Evolutionary conservation across 2,329 filamentous ascomycete species (phyloP), one percentile per base, ranked within the genome.

Genomic region (Canariomyces notabilis): DNA sequence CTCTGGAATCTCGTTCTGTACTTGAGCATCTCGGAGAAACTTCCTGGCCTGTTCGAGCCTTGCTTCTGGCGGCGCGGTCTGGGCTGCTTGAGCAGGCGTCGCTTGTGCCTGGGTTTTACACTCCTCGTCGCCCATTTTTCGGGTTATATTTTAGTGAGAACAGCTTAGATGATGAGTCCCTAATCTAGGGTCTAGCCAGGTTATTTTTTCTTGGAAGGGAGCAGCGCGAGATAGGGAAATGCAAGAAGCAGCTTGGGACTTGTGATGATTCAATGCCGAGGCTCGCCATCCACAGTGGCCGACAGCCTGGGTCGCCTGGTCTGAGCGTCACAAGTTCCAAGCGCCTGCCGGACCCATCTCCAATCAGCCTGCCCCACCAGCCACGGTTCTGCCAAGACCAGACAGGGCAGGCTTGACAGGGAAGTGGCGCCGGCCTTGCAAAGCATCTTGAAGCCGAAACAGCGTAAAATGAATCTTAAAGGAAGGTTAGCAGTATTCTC

Each of bases 21-120:
- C 86, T 16, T 75, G 73, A 6, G 86, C 80, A 50, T 94, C 84
- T 41, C 86, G 72, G 4, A 96, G 75, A 61, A 95, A 96, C 43
- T 74, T 78, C 35, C 77, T 75, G 21, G 89, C 89, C 60, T 89
- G 80, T 14, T 88, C 80, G 29, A 87, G 34, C 5, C 43, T 52
- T 44, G 21, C 59, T 62, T 35, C 50, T 14, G 42, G 21, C 16
- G 48, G 41, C 42, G 33, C 29, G 22, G 26, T 8, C 26, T 29
- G 26, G 4, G 26, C 26, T 20, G 40, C 20, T 36, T 53, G 40
- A 8, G 48, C 32, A 37, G 52, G 49, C 41, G 52, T 55, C 12
- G 50, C 39, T 19, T 50, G 42, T 34, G 56, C 33, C 20, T 53
- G 46, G 16, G 49, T 48, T 18, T 55, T 44, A 7, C 57, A 42